A percentile compares a stretch with the other conserved stretches of the same genome.
Conservation (phyloP, 2,329 filamentous ascomycete species). For the Aureobasidium namibiae region DNA sequence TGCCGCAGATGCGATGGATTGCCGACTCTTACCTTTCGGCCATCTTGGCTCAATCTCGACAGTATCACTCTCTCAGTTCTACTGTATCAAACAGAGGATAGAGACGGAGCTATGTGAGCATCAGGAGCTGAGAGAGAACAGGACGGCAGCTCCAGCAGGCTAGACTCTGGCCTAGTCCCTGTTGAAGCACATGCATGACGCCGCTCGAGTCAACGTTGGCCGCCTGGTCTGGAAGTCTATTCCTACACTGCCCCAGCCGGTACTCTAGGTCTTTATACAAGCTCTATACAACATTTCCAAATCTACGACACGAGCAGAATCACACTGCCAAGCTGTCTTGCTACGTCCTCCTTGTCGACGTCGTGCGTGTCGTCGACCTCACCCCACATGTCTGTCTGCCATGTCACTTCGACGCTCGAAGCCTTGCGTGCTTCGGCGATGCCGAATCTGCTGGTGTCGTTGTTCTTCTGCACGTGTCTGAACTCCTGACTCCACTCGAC, state of each 20-base stretch:
- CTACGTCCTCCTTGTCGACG: slow-evolving; percentile 84
- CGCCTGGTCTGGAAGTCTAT: neutral
- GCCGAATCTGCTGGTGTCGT: slow-evolving; percentile 49
- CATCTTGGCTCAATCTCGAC: neutral
- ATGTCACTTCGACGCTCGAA: slow-evolving; percentile 75
- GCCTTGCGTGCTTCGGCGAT: slow-evolving; percentile 74
- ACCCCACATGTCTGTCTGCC: slow-evolving; percentile 87
- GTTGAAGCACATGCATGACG: neutral
- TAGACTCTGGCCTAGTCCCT: neutral
- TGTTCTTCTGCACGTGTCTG: slow-evolving; percentile 40
- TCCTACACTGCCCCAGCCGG: neutral
- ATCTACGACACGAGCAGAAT: slow-evolving; percentile 58
- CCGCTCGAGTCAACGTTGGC: neutral
- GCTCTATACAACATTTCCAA: neutral
- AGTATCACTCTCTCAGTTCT: neutral
- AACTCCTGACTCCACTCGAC: slow-evolving; percentile 81
- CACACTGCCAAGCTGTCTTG: slow-evolving; percentile 79
- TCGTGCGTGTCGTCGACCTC: slow-evolving; percentile 98
- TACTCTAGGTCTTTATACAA: neutral
- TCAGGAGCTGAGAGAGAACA: neutral
- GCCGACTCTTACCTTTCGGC: slow-evolving; percentile 8
- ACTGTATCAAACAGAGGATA: neutral
- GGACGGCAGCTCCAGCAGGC: neutral
- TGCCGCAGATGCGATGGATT: neutral
- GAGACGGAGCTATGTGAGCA: neutral